phyloP scores from a whole-genome alignment of 1,139 yeast genomes.

The Saccharomycopsis phalli region DNA sequence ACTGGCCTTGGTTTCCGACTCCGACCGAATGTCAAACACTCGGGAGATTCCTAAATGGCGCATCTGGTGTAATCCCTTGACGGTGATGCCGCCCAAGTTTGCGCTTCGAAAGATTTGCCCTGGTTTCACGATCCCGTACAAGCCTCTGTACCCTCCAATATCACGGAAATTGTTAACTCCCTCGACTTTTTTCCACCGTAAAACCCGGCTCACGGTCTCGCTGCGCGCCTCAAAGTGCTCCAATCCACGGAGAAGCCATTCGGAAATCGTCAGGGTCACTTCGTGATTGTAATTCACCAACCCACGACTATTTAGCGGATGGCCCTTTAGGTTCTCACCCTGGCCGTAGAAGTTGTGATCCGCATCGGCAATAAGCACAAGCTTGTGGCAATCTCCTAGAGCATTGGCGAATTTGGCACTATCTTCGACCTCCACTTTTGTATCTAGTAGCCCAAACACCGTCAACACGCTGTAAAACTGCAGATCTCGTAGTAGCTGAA shows the following conservation, averaged over 20 bases:
- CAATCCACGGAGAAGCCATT: constrained; percentile 34
- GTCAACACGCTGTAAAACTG: constrained; percentile 41
- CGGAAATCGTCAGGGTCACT: constrained; percentile 44
- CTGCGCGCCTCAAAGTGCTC: not conserved
- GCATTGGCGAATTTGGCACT: constrained; percentile 48
- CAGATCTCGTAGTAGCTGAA: constrained; percentile 35
- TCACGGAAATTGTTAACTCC: constrained; percentile 74
- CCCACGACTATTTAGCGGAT: constrained; percentile 38
- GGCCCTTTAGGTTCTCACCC: constrained; percentile 30
- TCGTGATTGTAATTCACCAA: constrained; percentile 49
- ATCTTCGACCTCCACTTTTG: constrained; percentile 57
- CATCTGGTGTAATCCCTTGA: constrained; percentile 22
- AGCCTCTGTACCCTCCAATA: constrained; percentile 59
- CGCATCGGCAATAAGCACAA: constrained; percentile 55
- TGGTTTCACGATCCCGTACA: constrained; percentile 35
- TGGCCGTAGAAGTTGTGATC: constrained; percentile 74
- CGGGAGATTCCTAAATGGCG: constrained; percentile 39
- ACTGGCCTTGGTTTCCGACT: constrained; percentile 16
- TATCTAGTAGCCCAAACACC: constrained; percentile 64
- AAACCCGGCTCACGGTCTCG: constrained; percentile 25
- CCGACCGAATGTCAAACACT: constrained; percentile 64
- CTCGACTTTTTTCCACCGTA: constrained; percentile 55
- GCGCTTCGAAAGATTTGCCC: constrained; percentile 59
- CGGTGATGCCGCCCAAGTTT: constrained; percentile 42
- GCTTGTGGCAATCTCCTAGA: constrained; percentile 49